Evolutionary conservation across 177 flowering plant genomes (phyloP), one percentile per base, ranked within the genome.

Genomic region (Vitis hybrid): DNA sequence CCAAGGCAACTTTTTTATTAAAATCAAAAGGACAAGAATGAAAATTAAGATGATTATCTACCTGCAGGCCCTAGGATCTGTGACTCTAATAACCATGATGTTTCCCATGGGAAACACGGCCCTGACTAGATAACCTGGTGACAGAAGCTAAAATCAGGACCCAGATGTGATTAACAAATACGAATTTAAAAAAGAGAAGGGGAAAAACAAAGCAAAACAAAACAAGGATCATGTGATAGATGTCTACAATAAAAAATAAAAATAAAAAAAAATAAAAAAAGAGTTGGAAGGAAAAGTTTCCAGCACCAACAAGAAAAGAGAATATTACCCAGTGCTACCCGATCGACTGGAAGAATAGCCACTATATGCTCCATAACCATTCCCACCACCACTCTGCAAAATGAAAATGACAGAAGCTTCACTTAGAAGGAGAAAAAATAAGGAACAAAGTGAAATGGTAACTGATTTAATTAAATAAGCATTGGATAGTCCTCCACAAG

Each of bases 331-430:
- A 65, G 91, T 79, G 79, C 84, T 73, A 77, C 85, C 78, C 76
- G 83, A 78, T 55, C 97, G 93, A 12, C 91, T 93, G 1, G 90
- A 84, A 55, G 89, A 84, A 71, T 89, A 88, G 70, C 85, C 78
- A 62, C 93, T 90, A 79, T 92, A 91, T 8, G 80, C 83, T 71
- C 97, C 97, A 87, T 91, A 90, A 51, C 80, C 75, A 69, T 82
- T 68, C 11, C 86, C 83, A 63, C 84, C 78, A 55, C 84, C 80
- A 65, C 91, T 39, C 48, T 39, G 83, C 75, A 86, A 77, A 14
- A 78, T 64, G 48, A 65, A 6, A 39, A 39, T 39, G 48, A 39
- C 9, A 39, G 48, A 39, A 39, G 48, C 48, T 39, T 39, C 48
- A 39, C 48, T 39, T 39, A 39, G 48, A 39, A 39, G 48, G 48